Evolutionary conservation across 768 basidiomycete genomes (phyloP), one percentile per base, ranked within the genome.

Genomic region (Lyophyllum semitale): DNA sequence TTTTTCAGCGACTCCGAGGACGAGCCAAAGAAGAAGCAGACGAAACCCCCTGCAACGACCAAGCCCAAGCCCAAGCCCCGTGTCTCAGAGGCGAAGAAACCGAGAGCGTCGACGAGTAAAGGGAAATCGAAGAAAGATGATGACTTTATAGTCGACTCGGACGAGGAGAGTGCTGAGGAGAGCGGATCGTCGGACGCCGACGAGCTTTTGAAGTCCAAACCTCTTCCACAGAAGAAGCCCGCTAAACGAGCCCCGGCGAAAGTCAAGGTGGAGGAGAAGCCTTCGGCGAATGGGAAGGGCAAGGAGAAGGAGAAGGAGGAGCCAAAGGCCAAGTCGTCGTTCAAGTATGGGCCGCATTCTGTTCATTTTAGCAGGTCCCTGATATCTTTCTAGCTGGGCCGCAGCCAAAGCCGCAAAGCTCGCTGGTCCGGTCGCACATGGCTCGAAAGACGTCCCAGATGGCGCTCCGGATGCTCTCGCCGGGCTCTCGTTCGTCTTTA

Each of bases 401-500:
- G 76, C 78, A 1, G 70, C 71, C 20, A 76, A 81, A 55, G 88
- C 87, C 0, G 87, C 87, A 15, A 83, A 83, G 61, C 64, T 79
- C 0, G 82, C 85, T 0, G 84, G 84, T 0, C 87, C 87, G 0
- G 68, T 75, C n/a, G 82, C 88, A 23, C 75, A 77, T n/a, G 88
- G 88, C 0, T 77, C 82, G 15, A 92, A 89, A 65, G 77, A 82
- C 13, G 80, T 91, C 20, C 91, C 91, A 0, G 85, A 93, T 41
- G 87, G 88, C 13, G 74, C 76, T 25, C 81, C 82, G 0, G 81
- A 88, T 63, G 93, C 91, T 65, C 77, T 99, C 8, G 82, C 87
- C 0, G 95, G 95, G 0, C 77, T 98, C 22, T 81, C 93, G 0
- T 89, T 99, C 65, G 96, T 99, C 20, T 99, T 99, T 60, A 98